Evolutionary conservation across 495 filamentous ascomycete genomes (phyloP).

Genomic region (Friedmanniomyces endolithicus): DNA sequence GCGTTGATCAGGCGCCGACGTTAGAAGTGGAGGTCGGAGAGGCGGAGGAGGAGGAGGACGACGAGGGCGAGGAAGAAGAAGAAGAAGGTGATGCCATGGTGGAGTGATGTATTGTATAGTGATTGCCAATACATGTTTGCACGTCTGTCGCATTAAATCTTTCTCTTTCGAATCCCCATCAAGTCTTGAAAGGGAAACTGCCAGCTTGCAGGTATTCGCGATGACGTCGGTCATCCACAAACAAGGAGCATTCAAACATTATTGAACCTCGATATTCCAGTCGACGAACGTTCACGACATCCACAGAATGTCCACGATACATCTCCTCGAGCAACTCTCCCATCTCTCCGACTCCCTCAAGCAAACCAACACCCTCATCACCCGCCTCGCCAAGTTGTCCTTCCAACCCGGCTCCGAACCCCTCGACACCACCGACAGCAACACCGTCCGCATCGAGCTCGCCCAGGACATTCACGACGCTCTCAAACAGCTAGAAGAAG

Average conservation of each 20-base stretch:
- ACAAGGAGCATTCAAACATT: neutral
- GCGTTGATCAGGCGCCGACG: conserved; percentile 87
- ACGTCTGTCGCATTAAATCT: neutral
- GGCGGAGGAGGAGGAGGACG: conserved; percentile 89
- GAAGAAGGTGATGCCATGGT: conserved; percentile 31
- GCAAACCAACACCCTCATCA: conserved; percentile 59
- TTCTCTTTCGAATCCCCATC: no score
- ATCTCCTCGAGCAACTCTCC: conserved; percentile 6
- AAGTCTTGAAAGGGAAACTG: no score
- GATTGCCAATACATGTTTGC: neutral
- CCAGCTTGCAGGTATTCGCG: no score
- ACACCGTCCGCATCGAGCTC: conserved; percentile 57
- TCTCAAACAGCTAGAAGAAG: conserved; percentile 73
- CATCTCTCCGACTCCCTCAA: conserved; percentile 51
- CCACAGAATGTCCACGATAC: neutral
- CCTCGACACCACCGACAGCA: conserved; percentile 34
- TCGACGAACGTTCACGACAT: neutral
- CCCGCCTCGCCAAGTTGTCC: conserved; percentile 57
- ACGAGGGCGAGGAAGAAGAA: conserved; percentile 65
- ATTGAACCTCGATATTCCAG: no score
- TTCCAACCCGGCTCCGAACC: conserved; percentile 48
- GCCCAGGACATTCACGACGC: conserved; percentile 67
- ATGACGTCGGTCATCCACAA: neutral
- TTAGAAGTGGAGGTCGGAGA: conserved; percentile 79
- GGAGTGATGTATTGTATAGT: neutral